Evolutionary conservation across 352 stramenopile species (phyloP), one percentile per base, ranked within the genome.

Genomic region (Phytophthora sp.): DNA sequence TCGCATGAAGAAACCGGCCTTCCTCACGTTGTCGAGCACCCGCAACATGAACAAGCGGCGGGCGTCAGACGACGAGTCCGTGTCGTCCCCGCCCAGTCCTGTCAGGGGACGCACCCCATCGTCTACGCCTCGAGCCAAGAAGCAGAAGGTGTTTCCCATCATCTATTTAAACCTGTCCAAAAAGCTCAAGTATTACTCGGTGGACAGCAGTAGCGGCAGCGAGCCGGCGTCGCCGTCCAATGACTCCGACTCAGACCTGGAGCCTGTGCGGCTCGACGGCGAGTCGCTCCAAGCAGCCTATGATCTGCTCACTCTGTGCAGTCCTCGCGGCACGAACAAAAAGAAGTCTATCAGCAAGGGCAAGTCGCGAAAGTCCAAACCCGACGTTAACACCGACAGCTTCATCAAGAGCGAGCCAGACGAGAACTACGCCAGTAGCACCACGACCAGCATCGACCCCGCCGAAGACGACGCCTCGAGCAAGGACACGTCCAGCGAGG

Each of bases 111-210:
- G 76, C 27, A 74, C 57, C 1, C 66, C 76, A 10, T 62, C 68
- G 4, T 64, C 64, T n/a, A 79, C 71, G 4, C 46, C 51, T 50
- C 77, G 71, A 34, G 42, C 61, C 5, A 86, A 82, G 69, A 82
- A 79, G 28, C 75, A 86, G n/a, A 82, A 84, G 28, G 73, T 83
- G 37, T 82, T 92, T 31, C 83, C 83, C 6, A 89, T 92, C 69
- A 89, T 92, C 54, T 92, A 92, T 75, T 84, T 92, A 72, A 89
- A 90, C 28, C 38, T 92, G 35, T 89, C 79, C 24, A 90, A 86
- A 64, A 85, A 87, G 38, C 53, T 74, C 24, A 90, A 89, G 62
- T 67, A 66, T 27, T 69, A 72, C 45, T 28, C 34, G 18, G 43
- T 31, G 30, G 61, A 61, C 12, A 49, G 58, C 43, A 57, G 27